Percentiles rank a stretch among this genome's conserved stretches.
phyloP scores from a whole-genome alignment of 2,329 filamentous ascomycete species.

The Talaromyces sp. region DNA sequence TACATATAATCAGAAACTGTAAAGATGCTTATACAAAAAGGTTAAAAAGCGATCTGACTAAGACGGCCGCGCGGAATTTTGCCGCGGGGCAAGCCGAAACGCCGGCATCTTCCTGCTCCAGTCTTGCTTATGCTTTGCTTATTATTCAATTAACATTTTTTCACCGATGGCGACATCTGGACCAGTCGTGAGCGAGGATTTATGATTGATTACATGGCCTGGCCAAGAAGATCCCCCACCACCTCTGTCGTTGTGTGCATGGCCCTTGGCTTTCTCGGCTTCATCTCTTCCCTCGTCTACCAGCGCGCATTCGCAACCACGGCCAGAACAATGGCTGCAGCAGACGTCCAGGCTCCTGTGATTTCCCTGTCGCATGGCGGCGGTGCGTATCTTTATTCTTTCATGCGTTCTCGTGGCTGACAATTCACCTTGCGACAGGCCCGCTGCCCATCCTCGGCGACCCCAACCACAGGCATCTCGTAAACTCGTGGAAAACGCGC shows the following conservation, averaged over 20 bases:
- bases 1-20: too few species aligned
- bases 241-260: not conserved
- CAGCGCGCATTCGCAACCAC: conserved; percentile 1
- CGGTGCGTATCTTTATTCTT: not conserved
- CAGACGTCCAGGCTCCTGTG: not conserved
- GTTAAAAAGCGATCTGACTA: not conserved
- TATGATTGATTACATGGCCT: conserved; percentile 4
- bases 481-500: conserved; percentile 10
- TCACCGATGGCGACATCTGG: not conserved
- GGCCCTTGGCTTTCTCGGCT: conserved; percentile 1
- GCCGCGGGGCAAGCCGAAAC: not conserved
- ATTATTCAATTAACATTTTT: not conserved
- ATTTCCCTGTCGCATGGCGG: conserved; percentile 10
- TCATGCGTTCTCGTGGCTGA: not conserved
- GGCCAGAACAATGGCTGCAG: conserved; percentile 2
- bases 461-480: conserved; percentile 6
- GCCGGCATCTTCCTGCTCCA: not conserved
- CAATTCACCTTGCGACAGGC: not conserved
- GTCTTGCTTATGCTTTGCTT: too few species aligned
- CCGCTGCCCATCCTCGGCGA: conserved; percentile 11
- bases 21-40: too few species aligned
- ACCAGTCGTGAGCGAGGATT: not conserved
- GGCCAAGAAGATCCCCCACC: conserved; percentile 1
- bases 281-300: conserved; percentile 3
- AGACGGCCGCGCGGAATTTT: not conserved